These are phyloP conservation scores for Balansia obtecta DNA, from an alignment of 2,329 filamentous ascomycete species.

Conservation along the genomic window DNA sequence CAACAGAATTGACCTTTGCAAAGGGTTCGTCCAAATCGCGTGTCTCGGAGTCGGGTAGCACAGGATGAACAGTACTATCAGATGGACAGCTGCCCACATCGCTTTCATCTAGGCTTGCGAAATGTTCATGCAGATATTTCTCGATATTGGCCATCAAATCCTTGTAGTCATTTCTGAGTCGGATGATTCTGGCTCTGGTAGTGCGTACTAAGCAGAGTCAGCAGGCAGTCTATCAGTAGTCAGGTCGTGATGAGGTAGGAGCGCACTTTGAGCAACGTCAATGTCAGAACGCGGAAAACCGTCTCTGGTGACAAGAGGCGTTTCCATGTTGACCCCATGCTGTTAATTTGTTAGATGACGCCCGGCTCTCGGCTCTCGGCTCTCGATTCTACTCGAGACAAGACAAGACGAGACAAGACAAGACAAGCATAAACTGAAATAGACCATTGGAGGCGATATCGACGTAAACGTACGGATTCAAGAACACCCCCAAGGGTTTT, in stretches of 20 bases:
- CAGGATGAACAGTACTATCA: conserved; percentile 15
- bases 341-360: conserved; percentile 25
- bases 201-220: conserved; percentile 58
- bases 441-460: not conserved
- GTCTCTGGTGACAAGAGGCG: conserved; percentile 72
- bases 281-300: conserved; percentile 89
- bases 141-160: conserved; percentile 75
- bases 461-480: conserved; percentile 54
- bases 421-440: not conserved
- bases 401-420: not conserved
- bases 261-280: conserved; percentile 82
- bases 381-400: no score
- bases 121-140: conserved; percentile 76
- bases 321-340: conserved; percentile 92
- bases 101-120: conserved; percentile 55
- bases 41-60: conserved; percentile 18
- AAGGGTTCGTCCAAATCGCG: conserved; percentile 37
- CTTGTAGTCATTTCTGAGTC: conserved; percentile 87
- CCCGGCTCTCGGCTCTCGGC: no score
- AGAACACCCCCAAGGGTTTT: conserved; percentile 74
- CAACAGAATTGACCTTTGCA: conserved; percentile 80
- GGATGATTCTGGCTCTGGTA: conserved; percentile 81
- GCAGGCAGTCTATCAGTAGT: not conserved
- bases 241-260: not conserved
- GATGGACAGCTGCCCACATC: conserved; percentile 19